Conservation (phyloP, 306 rosid genomes). For the Clitoria ternatea region DNA sequence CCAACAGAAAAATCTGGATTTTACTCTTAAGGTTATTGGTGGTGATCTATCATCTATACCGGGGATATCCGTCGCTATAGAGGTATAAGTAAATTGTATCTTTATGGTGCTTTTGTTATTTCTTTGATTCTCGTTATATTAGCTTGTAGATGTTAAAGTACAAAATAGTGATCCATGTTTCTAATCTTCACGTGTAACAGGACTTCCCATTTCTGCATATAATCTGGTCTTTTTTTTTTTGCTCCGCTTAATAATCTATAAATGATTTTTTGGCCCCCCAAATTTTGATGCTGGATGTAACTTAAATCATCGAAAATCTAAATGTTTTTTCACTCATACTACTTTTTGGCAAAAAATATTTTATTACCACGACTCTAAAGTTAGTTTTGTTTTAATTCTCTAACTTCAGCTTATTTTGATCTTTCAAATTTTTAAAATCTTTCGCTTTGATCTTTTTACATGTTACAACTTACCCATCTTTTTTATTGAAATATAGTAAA, state of each 20-base stretch:
- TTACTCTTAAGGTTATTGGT: conserved; percentile 78
- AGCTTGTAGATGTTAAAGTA: background rate
- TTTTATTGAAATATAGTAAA: no score
- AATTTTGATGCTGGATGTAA: background rate
- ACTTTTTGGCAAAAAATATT: no score
- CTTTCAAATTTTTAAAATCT: no score
- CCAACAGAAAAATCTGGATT: conserved; percentile 83
- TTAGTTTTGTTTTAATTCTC: no score
- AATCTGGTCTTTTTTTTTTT: background rate
- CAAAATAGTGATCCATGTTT: background rate
- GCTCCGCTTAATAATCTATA: background rate
- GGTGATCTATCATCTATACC: conserved; percentile 81
- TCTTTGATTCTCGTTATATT: conserved; percentile 3
- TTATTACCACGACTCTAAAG: no score
- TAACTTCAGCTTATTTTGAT: no score
- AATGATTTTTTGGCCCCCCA: background rate
- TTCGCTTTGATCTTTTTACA: no score
- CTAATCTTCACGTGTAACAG: background rate
- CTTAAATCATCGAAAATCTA: background rate
- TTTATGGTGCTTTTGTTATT: conserved; percentile 9
- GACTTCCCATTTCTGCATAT: background rate
- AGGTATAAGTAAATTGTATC: conserved; percentile 46
- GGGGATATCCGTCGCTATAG: conserved; percentile 78
- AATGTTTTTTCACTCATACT: background rate
- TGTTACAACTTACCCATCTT: no score